These are phyloP conservation scores for Sinapis alba DNA, from an alignment of 441 rosid genomes.

Conservation along the genomic window DNA sequence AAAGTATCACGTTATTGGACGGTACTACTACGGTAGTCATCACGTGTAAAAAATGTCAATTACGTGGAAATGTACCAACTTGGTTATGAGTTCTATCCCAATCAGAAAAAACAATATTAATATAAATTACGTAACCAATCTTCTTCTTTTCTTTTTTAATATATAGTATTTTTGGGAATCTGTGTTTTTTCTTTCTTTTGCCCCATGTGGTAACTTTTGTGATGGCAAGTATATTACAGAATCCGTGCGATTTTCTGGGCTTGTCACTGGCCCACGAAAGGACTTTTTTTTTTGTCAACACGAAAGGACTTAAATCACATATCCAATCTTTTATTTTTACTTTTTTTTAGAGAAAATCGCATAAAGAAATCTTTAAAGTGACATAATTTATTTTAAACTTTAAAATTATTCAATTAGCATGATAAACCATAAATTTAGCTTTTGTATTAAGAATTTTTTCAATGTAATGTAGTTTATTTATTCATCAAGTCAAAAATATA, in stretches of 20 bases:
- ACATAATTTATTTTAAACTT: no score
- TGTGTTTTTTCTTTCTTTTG: neutral
- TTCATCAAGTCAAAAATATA: no score
- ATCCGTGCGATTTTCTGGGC: neutral
- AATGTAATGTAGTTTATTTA: no score
- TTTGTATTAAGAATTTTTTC: no score
- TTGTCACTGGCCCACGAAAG: neutral
- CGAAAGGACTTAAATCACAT: neutral
- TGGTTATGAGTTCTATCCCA: conserved; percentile 1
- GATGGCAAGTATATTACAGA: neutral
- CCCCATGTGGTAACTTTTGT: conserved; percentile 3
- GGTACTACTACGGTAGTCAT: conserved; percentile 9
- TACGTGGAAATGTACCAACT: conserved; percentile 7
- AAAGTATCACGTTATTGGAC: neutral
- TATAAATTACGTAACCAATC: neutral
- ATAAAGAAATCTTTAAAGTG: no score
- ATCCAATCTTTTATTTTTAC: conserved; percentile 8
- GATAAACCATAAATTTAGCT: no score
- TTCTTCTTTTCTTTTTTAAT: neutral
- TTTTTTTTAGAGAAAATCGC: no score
- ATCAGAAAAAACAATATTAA: neutral
- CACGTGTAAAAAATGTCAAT: conserved; percentile 7
- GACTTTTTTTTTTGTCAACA: no score
- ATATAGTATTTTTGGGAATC: neutral
- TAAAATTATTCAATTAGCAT: no score